Evolutionary conservation across 2,329 filamentous ascomycete genomes (phyloP), one percentile per base, ranked within the genome.

Genomic region (Penicillium sp.): DNA sequence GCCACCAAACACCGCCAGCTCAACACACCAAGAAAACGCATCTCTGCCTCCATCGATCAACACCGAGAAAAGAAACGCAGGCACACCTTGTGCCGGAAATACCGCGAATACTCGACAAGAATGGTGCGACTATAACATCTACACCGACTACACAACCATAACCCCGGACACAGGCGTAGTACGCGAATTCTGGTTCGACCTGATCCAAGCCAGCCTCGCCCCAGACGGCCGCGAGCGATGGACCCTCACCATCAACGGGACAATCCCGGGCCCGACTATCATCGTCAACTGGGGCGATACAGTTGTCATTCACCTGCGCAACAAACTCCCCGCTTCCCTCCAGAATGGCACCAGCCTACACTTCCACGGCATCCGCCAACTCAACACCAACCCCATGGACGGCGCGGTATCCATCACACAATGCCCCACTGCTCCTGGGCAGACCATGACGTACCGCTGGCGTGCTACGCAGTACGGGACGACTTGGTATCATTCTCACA

Each of bases 381-480:
- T 67, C 10, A 57, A 70, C 34, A 74, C 66, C 6, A 73, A 72
- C 48, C 61, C 68, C 1, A 68, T 70, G 8, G 75, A 78, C 39
- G 74, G 73, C 0, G 71, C 70, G 0, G 61, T 67, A 0, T 69
- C 70, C 2, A 61, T 78, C 22, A 78, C 76, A 1, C 76, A 79
- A 54, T 79, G 76, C 51, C 75, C 76, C n/a, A 70, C 71, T 43
- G 71, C 75, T 12, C 75, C 76, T 0, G 71, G 69, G 8, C 59
- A 66, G 12, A 68, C 65, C 1, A 73, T 75, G 59, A 79, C 75
- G 6, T 79, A 79, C 54, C 64, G 65, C 17, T 77, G 70, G 71
- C 64, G 71, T 37, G 75, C 75, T 1, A 69, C 66, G 28, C 72
- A 77, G 53, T 78, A 78, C 47, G 76, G 76, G 0, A 67, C 69